These are phyloP conservation scores for Prunus mume DNA, from an alignment of 306 rosid species.

Conservation along the genomic window DNA sequence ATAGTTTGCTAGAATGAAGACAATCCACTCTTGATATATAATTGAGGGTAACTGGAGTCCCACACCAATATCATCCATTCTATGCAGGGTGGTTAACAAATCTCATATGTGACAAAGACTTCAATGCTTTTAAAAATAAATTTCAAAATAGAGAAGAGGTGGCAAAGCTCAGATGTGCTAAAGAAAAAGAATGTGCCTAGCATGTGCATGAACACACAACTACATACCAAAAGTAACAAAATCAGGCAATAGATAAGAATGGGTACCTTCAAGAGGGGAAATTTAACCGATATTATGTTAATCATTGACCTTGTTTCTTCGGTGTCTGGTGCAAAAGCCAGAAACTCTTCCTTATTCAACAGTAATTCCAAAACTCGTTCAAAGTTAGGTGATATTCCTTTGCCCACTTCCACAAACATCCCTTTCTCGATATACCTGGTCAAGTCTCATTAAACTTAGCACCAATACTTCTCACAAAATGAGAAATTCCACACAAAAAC, in stretches of 20 bases:
- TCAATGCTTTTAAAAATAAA: not conserved
- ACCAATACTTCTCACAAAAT: not conserved
- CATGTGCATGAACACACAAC: not conserved
- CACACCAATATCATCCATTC: not conserved
- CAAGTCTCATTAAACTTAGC: slow-evolving; percentile 29
- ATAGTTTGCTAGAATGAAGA: not conserved
- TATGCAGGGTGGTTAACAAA: not conserved
- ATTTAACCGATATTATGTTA: slow-evolving; percentile 57
- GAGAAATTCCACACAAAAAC: not conserved
- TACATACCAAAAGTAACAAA: not conserved
- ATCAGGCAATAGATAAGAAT: not conserved
- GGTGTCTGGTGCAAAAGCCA: slow-evolving; percentile 86
- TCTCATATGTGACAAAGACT: not conserved
- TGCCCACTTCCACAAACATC: slow-evolving; percentile 86
- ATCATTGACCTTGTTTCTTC: slow-evolving; percentile 69
- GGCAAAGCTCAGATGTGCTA: not conserved
- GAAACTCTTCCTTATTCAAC: slow-evolving; percentile 49
- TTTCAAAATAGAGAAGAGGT: not conserved
- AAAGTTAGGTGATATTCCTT: slow-evolving; percentile 78
- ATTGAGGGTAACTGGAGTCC: not conserved
- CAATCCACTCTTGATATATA: not conserved
- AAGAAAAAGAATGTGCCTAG: not conserved
- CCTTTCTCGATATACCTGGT: slow-evolving; percentile 70
- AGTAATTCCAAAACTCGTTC: slow-evolving; percentile 62
- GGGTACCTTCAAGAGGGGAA: slow-evolving; percentile 77